These are phyloP conservation scores for Nemania diffusa DNA, from an alignment of 2,329 filamentous ascomycete genomes.

Conservation along the genomic window DNA sequence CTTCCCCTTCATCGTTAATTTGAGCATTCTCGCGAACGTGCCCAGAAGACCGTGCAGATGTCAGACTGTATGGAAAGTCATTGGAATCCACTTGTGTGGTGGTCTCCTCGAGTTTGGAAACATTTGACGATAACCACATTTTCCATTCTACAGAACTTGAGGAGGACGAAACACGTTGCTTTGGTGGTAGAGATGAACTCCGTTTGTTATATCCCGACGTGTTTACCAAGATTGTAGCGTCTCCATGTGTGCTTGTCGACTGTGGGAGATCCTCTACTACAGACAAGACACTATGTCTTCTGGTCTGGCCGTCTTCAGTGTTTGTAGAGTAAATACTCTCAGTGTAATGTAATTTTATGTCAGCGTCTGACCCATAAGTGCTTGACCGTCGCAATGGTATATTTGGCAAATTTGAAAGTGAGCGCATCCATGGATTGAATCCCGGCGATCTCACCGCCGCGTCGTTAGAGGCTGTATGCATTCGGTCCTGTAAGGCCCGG, in stretches of 20 bases:
- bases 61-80: constrained; percentile 34
- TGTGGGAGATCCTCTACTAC: constrained; percentile 35
- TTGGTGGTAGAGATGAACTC: constrained; percentile 36
- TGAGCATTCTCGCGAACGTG: constrained; percentile 64
- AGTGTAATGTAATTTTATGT: constrained; percentile 53
- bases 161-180: constrained; percentile 49
- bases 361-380: constrained; percentile 53
- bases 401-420: constrained; percentile 55
- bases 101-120: constrained; percentile 58
- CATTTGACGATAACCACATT: constrained; percentile 63
- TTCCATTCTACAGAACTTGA: constrained; percentile 62
- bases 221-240: constrained; percentile 51
- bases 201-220: constrained; percentile 45
- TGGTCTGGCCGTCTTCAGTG: constrained; percentile 37
- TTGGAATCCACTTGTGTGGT: constrained; percentile 20
- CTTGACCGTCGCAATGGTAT: constrained; percentile 56
- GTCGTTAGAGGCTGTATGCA: constrained; percentile 51
- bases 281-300: constrained; percentile 28
- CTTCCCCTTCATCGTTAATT: constrained; percentile 55
- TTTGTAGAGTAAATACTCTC: constrained; percentile 63
- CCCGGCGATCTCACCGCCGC: constrained; percentile 44
- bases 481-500: constrained; percentile 60
- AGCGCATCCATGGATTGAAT: constrained; percentile 54
- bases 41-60: constrained; percentile 43
- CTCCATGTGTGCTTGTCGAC: constrained; percentile 44